Base-by-base conservation (phyloP, 2,329 filamentous ascomycete genomes). In the Fusarium sp. region DNA sequence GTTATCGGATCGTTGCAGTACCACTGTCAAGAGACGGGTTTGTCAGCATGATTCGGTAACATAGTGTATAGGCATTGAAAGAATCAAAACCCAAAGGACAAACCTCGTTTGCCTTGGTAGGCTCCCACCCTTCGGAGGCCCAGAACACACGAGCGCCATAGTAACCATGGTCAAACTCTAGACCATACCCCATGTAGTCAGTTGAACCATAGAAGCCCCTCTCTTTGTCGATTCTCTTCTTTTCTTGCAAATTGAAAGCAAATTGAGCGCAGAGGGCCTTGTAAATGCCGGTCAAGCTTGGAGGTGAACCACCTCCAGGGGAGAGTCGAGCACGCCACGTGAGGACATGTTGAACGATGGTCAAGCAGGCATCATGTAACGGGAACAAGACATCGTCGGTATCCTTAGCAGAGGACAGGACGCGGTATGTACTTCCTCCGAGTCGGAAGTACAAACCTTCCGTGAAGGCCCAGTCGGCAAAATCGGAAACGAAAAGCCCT, bases 81-180 rank as follows among this genome's bases (percentile, higher is more conserved):
- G 8, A 57, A 25, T 33, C n/a, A 45, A 56, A 29, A 31, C 3
- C 20, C 40, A 8, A 18, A 8, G 6, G 16, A 66, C 64, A 8
- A 50, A 66, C 64, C 36, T 66, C 64, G 58, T 63, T 66, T 6
- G 11, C 14, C 27, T n/a, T 31, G 27, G 6, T 31, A 5, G 45
- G 29, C 16, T 54, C 45, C 64, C 64, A 66, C n/a, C 56, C 64
- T 20, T 66, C 42, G 2, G 40, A 40, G 4, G 27, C 27, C 64
- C 64, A 66, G 22, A 62, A 66, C 10, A 22, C 8, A 5, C 64
- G 60, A 25, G 64, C 64, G 18, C 64, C 64, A n/a, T 63, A 45
- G 29, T 66, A 66, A 2, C 25, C n/a, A 10, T 63, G 58, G 8
- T 25, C 20, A 38, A 63, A 63, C 36, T 66, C 65, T 16, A 66